phyloP scores from a whole-genome alignment of 495 filamentous ascomycete genomes.

The Jackrogersella minutella region DNA sequence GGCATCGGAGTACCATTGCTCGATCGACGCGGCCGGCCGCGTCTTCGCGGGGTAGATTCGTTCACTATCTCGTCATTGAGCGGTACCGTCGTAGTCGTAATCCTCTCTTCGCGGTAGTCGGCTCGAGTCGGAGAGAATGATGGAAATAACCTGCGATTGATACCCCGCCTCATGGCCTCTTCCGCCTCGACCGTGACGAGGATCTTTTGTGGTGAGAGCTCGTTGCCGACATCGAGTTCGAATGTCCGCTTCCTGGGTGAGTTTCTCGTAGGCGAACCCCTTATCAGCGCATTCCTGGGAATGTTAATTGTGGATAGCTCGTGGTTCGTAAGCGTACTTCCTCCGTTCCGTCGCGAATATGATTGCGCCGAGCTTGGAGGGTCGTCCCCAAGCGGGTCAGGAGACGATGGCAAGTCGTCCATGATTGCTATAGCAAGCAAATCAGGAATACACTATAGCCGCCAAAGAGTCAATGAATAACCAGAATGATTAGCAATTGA shows the following conservation, averaged over 20 bases:
- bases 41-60: slow-evolving; percentile 51
- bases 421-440: slow-evolving; percentile 26
- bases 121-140: slow-evolving; percentile 47
- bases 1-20: slow-evolving; percentile 52
- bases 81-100: slow-evolving; percentile 54
- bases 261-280: slow-evolving; percentile 39
- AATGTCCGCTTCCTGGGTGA: slow-evolving; percentile 63
- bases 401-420: slow-evolving; percentile 55
- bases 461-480: neutral
- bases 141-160: slow-evolving; percentile 53
- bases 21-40: slow-evolving; percentile 48
- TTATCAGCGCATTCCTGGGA: slow-evolving; percentile 35
- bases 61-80: slow-evolving; percentile 57
- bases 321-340: slow-evolving; percentile 35
- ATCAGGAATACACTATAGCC: slow-evolving; percentile 4
- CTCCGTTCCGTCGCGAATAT: slow-evolving; percentile 36
- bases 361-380: slow-evolving; percentile 43
- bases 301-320: slow-evolving; percentile 30
- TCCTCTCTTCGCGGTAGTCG: slow-evolving; percentile 34
- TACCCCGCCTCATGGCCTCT: slow-evolving; percentile 38
- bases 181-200: slow-evolving; percentile 63
- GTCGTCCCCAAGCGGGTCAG: slow-evolving; percentile 57
- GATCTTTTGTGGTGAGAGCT: slow-evolving; percentile 58
- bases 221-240: slow-evolving; percentile 60
- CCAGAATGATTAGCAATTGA: neutral